These are phyloP conservation scores for Coniochaeta sp. DNA, from an alignment of 2,329 filamentous ascomycete genomes.

Conservation along the genomic window DNA sequence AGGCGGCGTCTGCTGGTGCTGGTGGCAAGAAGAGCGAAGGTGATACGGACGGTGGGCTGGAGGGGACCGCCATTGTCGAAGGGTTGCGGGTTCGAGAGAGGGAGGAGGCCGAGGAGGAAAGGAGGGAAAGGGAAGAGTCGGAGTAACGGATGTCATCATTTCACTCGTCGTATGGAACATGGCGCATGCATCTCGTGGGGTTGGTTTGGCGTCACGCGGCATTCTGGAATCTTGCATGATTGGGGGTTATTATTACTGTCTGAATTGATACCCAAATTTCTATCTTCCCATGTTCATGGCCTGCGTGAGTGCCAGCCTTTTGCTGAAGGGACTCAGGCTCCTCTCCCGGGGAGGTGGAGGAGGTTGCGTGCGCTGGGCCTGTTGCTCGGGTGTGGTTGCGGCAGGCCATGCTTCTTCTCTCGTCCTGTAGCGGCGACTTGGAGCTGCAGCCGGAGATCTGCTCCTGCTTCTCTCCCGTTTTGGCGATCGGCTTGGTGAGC, in stretches of 20 bases:
- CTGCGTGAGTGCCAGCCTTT: constrained; percentile 74
- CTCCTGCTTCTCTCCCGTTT: background rate
- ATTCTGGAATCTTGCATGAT: background rate
- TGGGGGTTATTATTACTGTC: constrained; percentile 11
- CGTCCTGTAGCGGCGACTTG: background rate
- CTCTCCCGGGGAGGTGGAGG: too few species aligned
- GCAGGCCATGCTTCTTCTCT: background rate
- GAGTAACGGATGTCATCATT: constrained; percentile 48
- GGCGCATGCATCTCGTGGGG: background rate
- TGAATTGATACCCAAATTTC: constrained; percentile 24
- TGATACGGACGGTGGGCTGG: constrained; percentile 67
- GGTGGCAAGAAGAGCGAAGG: constrained; percentile 21
- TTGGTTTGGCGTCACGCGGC: background rate
- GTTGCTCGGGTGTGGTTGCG: constrained; percentile 1
- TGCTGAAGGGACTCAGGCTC: constrained; percentile 89
- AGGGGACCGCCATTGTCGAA: constrained; percentile 72
- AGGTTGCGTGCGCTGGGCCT: constrained; percentile 6
- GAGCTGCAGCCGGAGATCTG: background rate
- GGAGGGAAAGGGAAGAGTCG: constrained; percentile 56
- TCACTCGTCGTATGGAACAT: constrained; percentile 6
- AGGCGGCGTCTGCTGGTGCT: constrained; percentile 30
- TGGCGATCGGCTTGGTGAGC: background rate
- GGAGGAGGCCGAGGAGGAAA: constrained; percentile 67
- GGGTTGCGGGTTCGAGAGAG: constrained; percentile 69
- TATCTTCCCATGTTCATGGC: constrained; percentile 52